Base-by-base conservation (phyloP, 2,329 filamentous ascomycete species). In the Exophiala sideris region DNA sequence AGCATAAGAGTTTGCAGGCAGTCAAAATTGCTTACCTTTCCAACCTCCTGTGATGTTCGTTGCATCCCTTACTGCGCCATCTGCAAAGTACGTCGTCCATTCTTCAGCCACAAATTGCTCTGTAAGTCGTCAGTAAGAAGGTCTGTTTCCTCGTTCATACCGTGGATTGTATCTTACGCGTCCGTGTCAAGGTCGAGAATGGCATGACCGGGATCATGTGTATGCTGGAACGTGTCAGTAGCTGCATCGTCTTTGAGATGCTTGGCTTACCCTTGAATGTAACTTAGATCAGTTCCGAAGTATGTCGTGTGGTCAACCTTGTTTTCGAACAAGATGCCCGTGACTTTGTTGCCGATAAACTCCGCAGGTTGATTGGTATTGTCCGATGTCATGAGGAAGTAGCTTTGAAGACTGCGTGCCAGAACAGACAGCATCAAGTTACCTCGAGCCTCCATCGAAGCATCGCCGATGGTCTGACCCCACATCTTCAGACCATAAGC, bases 271-370 rank as follows among this genome's bases (percentile, higher is more conserved):
- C 79, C 82, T 67, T 85, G 77, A 57, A 95, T 81, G 63, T 83
- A 89, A 70, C 92, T 86, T 10, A 83, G 79, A 53, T 85, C 82
- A 47, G 75, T 70, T 42, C 89, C 89, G 65, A 96, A 96, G 73
- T 90, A 96, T 1, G 92, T 96, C 3, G 88, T 87, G 71, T 96
- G 90, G 69, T 97, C 89, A 50, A 91, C 81, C 73, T 97, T 97
- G 76, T 96, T 96, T 73, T 97, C 92, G 65, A 96, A 97, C 7
- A 95, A 68, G 60, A 85, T 83, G 12, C 81, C 82, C 1, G 79
- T 76, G 5, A 81, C 77, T 71, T 88, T 91, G 77, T 97, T 97
- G 39, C 76, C 81, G 59, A 89, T 84, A 67, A 95, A 96, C n/a
- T 85, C 75, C 1, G 78, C 63, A 0, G 92, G 92, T 64, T 96